A percentile compares a stretch with the other conserved stretches of the same genome.
Conservation (phyloP, 768 basidiomycete genomes). For the Tulasnella calospora region DNA sequence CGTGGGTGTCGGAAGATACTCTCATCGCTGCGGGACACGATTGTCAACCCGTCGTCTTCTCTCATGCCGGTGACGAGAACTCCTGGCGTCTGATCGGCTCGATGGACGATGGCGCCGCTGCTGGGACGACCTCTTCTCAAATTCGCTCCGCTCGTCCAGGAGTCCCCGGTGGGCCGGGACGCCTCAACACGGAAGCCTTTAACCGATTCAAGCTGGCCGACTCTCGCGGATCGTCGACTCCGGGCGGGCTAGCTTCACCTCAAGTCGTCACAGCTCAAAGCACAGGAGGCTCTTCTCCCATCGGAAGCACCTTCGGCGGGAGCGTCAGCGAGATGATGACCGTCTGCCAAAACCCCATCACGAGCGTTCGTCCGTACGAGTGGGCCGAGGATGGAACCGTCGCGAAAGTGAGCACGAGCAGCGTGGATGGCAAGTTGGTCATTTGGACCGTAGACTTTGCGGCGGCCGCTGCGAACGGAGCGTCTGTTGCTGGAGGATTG, state of each 20-base stretch:
- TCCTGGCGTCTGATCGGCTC: slow-evolving; percentile 81
- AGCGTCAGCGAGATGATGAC: slow-evolving; percentile 60
- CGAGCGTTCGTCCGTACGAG: slow-evolving; percentile 76
- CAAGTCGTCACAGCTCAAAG: slow-evolving; percentile 17
- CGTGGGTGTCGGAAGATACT: slow-evolving; percentile 77
- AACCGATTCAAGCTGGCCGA: slow-evolving; percentile 92
- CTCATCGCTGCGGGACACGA: slow-evolving; percentile 95
- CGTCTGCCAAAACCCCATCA: slow-evolving; percentile 98
- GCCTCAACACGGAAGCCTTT: slow-evolving; percentile 90
- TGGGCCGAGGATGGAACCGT: slow-evolving; percentile 52
- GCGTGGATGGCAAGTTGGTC: slow-evolving; percentile 89
- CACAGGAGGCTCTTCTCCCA: slow-evolving; percentile 34
- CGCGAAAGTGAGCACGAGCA: slow-evolving; percentile 77
- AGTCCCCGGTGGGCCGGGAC: slow-evolving; percentile 45
- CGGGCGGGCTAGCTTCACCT: slow-evolving; percentile 35
- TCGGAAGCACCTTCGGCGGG: slow-evolving; percentile 30
- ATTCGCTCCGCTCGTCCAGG: slow-evolving; percentile 32
- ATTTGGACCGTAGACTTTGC: slow-evolving; percentile 63
- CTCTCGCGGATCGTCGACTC: slow-evolving; percentile 52
- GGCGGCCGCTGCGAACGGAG: slow-evolving; percentile 39
- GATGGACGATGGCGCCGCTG: slow-evolving; percentile 70
- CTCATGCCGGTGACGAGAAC: slow-evolving; percentile 49
- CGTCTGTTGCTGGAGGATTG: slow-evolving; percentile 42
- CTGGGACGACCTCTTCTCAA: slow-evolving; percentile 14
- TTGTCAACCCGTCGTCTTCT: slow-evolving; percentile 88